Conservation (phyloP, 2,329 filamentous ascomycete genomes). For the Aurifilum marmelostoma region DNA sequence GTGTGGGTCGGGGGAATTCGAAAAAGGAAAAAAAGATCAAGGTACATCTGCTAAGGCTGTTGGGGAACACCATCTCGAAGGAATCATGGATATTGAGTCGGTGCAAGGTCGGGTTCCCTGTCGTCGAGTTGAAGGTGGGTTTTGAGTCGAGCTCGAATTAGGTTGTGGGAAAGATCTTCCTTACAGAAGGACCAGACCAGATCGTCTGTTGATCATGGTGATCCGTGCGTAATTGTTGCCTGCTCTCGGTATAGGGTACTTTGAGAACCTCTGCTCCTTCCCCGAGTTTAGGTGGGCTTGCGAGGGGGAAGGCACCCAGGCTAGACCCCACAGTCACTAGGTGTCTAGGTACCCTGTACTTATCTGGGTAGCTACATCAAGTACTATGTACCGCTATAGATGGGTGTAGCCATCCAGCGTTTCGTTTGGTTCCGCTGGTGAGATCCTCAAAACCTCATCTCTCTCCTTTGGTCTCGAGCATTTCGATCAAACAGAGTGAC, state of each 20-base stretch:
- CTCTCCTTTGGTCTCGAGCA: too few relatives aligned
- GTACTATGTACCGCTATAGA: too few relatives aligned
- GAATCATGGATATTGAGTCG: not conserved
- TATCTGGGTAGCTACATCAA: too few relatives aligned
- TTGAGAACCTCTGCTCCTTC: not conserved
- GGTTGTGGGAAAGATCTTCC: not conserved
- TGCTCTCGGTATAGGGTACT: not conserved
- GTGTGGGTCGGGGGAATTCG: not conserved
- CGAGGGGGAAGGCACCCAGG: too few relatives aligned
- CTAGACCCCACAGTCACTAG: too few relatives aligned
- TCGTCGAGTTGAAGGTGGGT: not conserved
- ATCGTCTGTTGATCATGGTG: conserved; percentile 2
- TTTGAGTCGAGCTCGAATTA: not conserved
- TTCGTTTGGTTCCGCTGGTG: not conserved
- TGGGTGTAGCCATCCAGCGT: not conserved
- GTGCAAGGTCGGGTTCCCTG: not conserved
- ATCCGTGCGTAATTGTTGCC: not conserved
- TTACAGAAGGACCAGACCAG: not conserved
- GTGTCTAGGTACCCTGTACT: not conserved
- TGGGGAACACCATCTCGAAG: not conserved
- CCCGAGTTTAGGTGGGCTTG: too few relatives aligned
- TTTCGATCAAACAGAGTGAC: too few relatives aligned
- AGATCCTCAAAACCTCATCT: not conserved
- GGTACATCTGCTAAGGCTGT: too few relatives aligned
- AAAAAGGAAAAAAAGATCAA: too few relatives aligned